These are phyloP conservation scores for Sporodiniella umbellata DNA, from an alignment of 371 early-diverging fungal species.

Conservation along the genomic window DNA sequence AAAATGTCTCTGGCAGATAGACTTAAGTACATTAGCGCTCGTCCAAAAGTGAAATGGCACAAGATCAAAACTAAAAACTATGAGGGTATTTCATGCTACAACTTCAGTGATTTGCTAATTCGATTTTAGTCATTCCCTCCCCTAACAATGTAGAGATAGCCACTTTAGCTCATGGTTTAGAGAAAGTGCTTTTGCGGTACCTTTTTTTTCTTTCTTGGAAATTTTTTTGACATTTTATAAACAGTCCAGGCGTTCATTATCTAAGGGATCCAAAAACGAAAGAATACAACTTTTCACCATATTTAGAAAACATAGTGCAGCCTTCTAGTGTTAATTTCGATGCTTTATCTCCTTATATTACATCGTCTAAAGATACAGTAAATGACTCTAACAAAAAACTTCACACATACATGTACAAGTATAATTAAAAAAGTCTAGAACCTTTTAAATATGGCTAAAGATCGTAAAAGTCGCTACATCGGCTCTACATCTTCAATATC, in stretches of 20 bases:
- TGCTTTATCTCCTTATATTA: constrained; percentile 72
- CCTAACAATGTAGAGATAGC: constrained; percentile 25
- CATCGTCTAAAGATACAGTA: constrained; percentile 76
- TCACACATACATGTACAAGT: too few species aligned
- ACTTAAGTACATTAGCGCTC: not conserved
- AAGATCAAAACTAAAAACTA: not conserved
- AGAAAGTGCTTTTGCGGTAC: constrained; percentile 80
- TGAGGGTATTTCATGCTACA: not conserved
- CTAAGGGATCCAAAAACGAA: constrained; percentile 78
- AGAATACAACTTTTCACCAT: constrained; percentile 79
- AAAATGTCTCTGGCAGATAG: not conserved
- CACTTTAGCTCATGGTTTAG: constrained; percentile 72
- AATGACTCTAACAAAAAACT: not conserved
- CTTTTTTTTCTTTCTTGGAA: constrained; percentile 6
- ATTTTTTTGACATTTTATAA: not conserved
- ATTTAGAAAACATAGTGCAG: constrained; percentile 72
- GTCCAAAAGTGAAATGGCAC: too few species aligned
- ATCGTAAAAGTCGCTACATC: constrained; percentile 53
- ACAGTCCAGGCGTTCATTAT: constrained; percentile 82
- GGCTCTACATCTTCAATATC: constrained; percentile 93
- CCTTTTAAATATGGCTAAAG: constrained; percentile 45
- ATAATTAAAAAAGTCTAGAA: constrained; percentile 18
- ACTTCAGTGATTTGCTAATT: not conserved
- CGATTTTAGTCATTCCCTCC: constrained; percentile 14
- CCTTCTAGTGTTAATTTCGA: constrained; percentile 79